Conservation (phyloP, 768 basidiomycete species). For the Pisolithus tinctorius region DNA sequence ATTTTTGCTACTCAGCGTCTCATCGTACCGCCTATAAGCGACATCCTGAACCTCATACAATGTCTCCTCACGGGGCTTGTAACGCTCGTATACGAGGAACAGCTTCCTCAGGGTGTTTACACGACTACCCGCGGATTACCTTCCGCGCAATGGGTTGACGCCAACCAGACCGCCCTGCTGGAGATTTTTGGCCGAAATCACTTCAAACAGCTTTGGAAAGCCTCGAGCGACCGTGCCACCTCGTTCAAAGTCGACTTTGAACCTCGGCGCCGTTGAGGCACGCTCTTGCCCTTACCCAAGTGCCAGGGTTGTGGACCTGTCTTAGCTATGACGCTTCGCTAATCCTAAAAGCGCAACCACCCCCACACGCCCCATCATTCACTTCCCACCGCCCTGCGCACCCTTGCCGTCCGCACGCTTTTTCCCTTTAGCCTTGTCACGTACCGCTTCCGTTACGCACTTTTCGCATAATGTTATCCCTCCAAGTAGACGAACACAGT, state of each 20-base stretch:
- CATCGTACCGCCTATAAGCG: conserved; percentile 61
- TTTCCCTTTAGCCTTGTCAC: conserved; percentile 28
- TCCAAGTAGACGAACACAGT: conserved; percentile 21
- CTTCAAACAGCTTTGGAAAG: conserved; percentile 64
- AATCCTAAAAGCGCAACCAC: conserved; percentile 4
- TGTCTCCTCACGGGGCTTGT: conserved; percentile 69
- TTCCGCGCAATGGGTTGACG: conserved; percentile 68
- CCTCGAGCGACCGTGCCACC: conserved; percentile 62
- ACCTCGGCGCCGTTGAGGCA: conserved; percentile 30
- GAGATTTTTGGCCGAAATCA: conserved; percentile 72
- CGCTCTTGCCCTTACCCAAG: conserved; percentile 7
- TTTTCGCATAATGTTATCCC: conserved; percentile 26
- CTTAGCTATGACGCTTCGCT: conserved; percentile 12
- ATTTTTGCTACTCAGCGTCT: conserved; percentile 66
- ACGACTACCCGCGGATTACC: conserved; percentile 75
- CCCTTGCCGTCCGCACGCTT: conserved; percentile 22
- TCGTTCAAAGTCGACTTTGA: conserved; percentile 71
- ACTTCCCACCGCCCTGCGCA: conserved; percentile 12
- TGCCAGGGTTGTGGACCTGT: conserved; percentile 12
- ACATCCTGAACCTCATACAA: conserved; percentile 62
- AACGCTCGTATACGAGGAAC: conserved; percentile 69
- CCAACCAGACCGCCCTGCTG: conserved; percentile 57
- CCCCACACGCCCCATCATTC: conserved; percentile 4
- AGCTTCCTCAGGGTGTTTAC: conserved; percentile 60
- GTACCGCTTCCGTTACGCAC: conserved; percentile 33